Evolutionary conservation across 192 early-diverging fungal genomes (phyloP), one percentile per base, ranked within the genome.

Genomic region (Thamnidium elegans): DNA sequence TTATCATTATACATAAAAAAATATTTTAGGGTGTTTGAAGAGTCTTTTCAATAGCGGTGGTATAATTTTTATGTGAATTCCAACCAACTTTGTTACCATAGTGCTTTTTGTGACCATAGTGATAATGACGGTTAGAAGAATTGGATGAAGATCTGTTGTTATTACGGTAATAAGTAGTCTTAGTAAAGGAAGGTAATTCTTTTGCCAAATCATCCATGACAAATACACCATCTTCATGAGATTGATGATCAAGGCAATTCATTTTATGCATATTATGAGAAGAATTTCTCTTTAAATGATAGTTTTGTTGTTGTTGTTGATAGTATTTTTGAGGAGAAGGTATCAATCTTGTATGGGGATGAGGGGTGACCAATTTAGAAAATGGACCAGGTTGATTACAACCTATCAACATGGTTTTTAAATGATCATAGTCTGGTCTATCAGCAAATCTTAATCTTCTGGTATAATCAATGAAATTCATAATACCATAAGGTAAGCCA

Each of bases 371-470:
- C 26, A 50, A 8, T 21, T 17, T 43, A 19, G 36, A 23, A 60
- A 45, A 20, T n/a, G 9, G 59, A 30, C n/a, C 7, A 46, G 30
- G 53, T 53, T 48, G 67, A 17, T 31, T 34, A 45, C 14, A 65
- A 3, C 66, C 69, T 55, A 48, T 54, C 31, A 76, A 47, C 4
- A 75, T 56, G 34, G 53, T 61, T 19, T 86, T 76, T 51, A 92
- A 63, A 52, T 87, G 86, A 51, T 87, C 83, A 70, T 95, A 95
- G 65, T 95, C 88, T 15, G 92, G 92, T 53, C 82, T 74, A 48
- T 95, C 89, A 19, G 88, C 83, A 70, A 92, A 95, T 52, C 75
- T 76, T 17, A 95, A 76, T n/a, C 73, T 72, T 31, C 92, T 70
- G 8, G 85, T 74, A 69, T 95, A 94, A n/a, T 82, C 77, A 21